phyloP scores from a whole-genome alignment of 225 moss, liverwort and hornwort genomes.

The Marchantia polymorpha region DNA sequence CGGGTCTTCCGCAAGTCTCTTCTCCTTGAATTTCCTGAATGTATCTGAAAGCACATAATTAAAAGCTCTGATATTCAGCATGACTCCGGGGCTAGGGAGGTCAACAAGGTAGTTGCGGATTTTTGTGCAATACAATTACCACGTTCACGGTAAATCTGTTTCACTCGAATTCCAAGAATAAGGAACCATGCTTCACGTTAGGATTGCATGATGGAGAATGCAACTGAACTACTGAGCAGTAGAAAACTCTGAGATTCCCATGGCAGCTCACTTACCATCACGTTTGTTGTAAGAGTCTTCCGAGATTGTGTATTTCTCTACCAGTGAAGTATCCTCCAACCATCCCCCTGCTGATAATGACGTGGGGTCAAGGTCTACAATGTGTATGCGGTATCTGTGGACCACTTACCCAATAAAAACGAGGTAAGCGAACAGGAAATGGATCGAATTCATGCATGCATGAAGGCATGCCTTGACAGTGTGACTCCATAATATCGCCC shows the following conservation, averaged over 20 bases:
- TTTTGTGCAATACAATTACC: not conserved
- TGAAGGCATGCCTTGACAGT: not conserved
- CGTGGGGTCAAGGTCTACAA: conserved; percentile 79
- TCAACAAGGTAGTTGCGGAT: not conserved
- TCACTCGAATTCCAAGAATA: not conserved
- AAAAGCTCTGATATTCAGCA: not conserved
- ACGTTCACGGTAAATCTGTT: not conserved
- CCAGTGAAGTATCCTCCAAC: conserved; percentile 91
- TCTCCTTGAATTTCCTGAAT: conserved; percentile 81
- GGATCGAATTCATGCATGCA: not conserved
- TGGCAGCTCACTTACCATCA: conserved; percentile 47
- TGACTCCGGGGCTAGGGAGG: not conserved
- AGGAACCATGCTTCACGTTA: not conserved
- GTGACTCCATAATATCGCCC: not conserved
- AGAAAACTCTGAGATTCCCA: not conserved
- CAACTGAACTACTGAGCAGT: not conserved
- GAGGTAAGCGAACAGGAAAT: conserved; percentile 8
- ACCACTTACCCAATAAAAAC: conserved; percentile 29
- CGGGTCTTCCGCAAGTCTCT: conserved; percentile 80
- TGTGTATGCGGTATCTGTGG: conserved; percentile 79
- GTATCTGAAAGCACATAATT: conserved; percentile 54
- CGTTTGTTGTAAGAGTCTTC: conserved; percentile 91
- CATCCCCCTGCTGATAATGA: conserved; percentile 95
- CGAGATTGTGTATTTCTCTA: conserved; percentile 88
- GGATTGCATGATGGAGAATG: not conserved